Percentiles rank a stretch among this genome's conserved stretches.
Conservation (phyloP, 2,329 filamentous ascomycete species). For the Alternaria sp. region DNA sequence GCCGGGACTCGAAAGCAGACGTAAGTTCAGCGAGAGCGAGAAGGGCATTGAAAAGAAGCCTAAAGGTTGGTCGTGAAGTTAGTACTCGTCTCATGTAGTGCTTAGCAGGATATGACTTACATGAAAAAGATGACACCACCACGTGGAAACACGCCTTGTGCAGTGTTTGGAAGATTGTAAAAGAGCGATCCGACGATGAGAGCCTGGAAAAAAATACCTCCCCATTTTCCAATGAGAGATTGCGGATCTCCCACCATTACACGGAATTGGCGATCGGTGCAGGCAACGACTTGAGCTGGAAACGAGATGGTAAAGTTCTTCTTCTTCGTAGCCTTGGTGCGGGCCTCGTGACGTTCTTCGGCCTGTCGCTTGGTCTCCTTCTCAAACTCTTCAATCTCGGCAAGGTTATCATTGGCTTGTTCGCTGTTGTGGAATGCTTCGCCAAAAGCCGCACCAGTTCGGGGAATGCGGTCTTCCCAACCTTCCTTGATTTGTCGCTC, state of each 20-base stretch:
- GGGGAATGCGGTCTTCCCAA: constrained; percentile 65
- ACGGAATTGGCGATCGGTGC: constrained; percentile 54
- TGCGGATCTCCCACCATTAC: constrained; percentile 64
- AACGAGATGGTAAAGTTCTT: constrained; percentile 54
- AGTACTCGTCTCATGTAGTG: not conserved
- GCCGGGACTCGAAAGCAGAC: constrained; percentile 67
- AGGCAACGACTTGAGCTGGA: constrained; percentile 51
- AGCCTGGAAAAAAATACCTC: constrained; percentile 52
- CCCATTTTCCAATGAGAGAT: constrained; percentile 58
- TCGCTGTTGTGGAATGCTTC: constrained; percentile 51
- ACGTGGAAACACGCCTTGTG: constrained; percentile 65
- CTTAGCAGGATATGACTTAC: constrained; percentile 5
- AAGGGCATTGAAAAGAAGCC: constrained; percentile 67
- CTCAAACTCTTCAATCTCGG: constrained; percentile 53
- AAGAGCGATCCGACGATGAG: constrained; percentile 58
- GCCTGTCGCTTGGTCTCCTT: constrained; percentile 41
- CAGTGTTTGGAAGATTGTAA: constrained; percentile 62
- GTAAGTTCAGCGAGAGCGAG: constrained; percentile 69
- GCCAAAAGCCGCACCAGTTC: constrained; percentile 64
- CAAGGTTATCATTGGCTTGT: constrained; percentile 47
- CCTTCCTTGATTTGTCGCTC: constrained; percentile 65
- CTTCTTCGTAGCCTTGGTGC: constrained; percentile 50
- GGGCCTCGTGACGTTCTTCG: constrained; percentile 43
- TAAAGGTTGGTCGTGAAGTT: not conserved
- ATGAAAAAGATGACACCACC: constrained; percentile 69